phyloP scores from a whole-genome alignment of 1,284 basidiomycete species.

The Puccinia sorghi region DNA sequence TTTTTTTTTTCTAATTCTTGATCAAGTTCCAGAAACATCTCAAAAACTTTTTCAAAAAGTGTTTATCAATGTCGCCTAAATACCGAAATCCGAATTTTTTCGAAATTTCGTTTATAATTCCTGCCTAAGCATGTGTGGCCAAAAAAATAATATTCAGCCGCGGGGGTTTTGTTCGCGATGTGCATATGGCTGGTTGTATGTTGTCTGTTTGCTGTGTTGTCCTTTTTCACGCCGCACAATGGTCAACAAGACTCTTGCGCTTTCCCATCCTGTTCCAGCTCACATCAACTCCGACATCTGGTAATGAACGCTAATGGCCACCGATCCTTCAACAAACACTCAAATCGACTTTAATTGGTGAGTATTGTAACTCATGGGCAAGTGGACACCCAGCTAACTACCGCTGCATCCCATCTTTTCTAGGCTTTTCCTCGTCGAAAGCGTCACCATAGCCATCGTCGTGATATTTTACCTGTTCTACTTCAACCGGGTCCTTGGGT shows the following conservation, averaged over 20 bases:
- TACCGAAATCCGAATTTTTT: no score
- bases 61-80: no score
- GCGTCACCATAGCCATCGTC: slow-evolving; percentile 70
- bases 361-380: neutral
- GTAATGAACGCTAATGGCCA: slow-evolving; percentile 6
- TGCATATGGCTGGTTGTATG: no score
- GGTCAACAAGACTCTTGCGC: neutral
- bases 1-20: no score
- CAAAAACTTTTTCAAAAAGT: no score
- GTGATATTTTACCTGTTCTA: slow-evolving; percentile 79
- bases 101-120: no score
- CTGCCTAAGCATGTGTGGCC: no score
- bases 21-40: no score
- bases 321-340: neutral
- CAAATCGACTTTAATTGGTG: slow-evolving; percentile 27
- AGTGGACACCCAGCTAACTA: neutral
- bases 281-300: neutral
- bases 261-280: neutral
- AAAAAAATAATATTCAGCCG: no score
- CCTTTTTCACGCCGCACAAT: neutral
- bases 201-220: no score
- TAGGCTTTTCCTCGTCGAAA: slow-evolving; percentile 67
- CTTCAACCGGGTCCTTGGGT: slow-evolving; percentile 79
- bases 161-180: no score
- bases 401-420: neutral